phyloP scores from a whole-genome alignment of 768 basidiomycete genomes.

The Tylopilus subfusipes region DNA sequence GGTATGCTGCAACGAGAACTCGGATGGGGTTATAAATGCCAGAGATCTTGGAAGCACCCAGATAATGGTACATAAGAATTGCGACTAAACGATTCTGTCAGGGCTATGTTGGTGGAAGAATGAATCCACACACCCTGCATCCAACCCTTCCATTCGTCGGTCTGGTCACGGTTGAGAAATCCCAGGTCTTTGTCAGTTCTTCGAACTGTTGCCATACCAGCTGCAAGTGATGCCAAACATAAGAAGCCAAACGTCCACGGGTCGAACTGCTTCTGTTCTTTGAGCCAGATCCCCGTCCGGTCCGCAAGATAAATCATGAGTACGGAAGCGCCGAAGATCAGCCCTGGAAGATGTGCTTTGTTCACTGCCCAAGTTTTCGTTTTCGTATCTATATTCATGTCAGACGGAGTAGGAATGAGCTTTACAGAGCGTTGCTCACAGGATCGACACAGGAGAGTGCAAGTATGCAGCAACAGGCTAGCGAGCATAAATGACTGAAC shows the following conservation, averaged over 20 bases:
- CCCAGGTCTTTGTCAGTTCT: conserved; percentile 79
- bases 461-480: conserved; percentile 48
- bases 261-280: conserved; percentile 84
- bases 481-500: conserved; percentile 54
- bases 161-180: conserved; percentile 88
- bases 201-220: conserved; percentile 64
- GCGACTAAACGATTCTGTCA: conserved; percentile 49
- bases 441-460: conserved; percentile 40
- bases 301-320: conserved; percentile 76
- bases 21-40: conserved; percentile 94
- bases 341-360: conserved; percentile 35
- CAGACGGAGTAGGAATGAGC: conserved; percentile 12
- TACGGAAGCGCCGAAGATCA: conserved; percentile 64
- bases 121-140: conserved; percentile 73
- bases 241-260: conserved; percentile 63
- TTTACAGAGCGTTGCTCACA: conserved; percentile 15
- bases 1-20: conserved; percentile 81
- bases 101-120: neutral
- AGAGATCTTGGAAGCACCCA: conserved; percentile 83
- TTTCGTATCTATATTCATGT: conserved; percentile 18
- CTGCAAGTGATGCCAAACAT: conserved; percentile 46
- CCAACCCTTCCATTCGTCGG: conserved; percentile 98
- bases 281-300: conserved; percentile 82
- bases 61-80: conserved; percentile 90
- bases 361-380: conserved; percentile 15